phyloP scores from a whole-genome alignment of 768 basidiomycete genomes.

The Tephrocybe sp. region DNA sequence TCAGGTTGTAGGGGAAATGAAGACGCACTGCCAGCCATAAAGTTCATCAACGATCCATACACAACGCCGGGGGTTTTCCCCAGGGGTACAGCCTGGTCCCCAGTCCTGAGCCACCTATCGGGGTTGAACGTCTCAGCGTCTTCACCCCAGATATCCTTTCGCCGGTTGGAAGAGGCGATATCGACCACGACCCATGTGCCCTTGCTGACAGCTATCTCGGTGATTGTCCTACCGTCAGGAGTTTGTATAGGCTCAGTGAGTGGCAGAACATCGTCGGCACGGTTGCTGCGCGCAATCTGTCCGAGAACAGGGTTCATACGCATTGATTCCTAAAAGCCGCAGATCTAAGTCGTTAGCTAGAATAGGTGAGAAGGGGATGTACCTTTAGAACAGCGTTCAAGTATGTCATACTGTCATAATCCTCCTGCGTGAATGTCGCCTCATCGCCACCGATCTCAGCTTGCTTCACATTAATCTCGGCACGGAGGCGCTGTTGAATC shows the following conservation, averaged over 20 bases:
- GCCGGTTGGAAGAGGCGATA: constrained; percentile 6
- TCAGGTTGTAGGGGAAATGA: not conserved
- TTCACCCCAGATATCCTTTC: constrained; percentile 9
- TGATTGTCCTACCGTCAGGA: not conserved
- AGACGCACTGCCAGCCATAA: constrained; percentile 9
- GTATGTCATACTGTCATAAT: constrained; percentile 5
- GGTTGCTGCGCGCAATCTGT: constrained; percentile 4
- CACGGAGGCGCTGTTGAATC: constrained; percentile 6
- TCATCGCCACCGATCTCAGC: constrained; percentile 7
- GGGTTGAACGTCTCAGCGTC: constrained; percentile 10
- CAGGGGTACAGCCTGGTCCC: not conserved
- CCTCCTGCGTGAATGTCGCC: constrained; percentile 5
- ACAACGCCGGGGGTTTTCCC: constrained; percentile 5
- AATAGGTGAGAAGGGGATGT: not conserved
- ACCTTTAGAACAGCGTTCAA: constrained; percentile 5
- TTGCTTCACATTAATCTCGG: constrained; percentile 5
- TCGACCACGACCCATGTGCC: constrained; percentile 10
- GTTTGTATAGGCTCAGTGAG: constrained; percentile 1
- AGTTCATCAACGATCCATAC: constrained; percentile 3
- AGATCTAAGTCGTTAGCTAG: not conserved
- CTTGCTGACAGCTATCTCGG: constrained; percentile 3
- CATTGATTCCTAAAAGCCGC: constrained; percentile 4
- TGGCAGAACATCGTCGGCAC: constrained; percentile 5
- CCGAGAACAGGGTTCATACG: constrained; percentile 7
- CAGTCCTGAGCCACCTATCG: constrained; percentile 4